Base-by-base conservation (phyloP, 805 yeast species). In the Cyberlindnera samutprakarnensis region DNA sequence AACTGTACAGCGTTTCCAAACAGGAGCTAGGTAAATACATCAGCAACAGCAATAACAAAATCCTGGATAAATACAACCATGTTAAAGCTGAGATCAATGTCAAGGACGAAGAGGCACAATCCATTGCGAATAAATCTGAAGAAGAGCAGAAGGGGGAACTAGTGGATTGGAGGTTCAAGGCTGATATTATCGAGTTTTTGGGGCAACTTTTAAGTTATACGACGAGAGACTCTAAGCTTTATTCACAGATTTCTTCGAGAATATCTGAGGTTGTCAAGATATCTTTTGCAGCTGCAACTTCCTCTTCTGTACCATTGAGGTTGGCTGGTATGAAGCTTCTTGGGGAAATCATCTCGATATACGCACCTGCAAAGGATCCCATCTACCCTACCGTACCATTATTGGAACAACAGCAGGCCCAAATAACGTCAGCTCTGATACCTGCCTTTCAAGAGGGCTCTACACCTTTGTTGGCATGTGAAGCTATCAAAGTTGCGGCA, bases 371-470 rank as follows among this genome's bases (percentile, higher is more conserved):
- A 30, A 69, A 63, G 9, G 95, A 83, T 50, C 86, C 90, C 0
- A 68, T 82, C 18, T 79, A 77, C 44, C 79, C 84, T 0, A 75
- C 77, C 4, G 70, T 71, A 12, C 71, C 90, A 0, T 65, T 87
- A 8, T 59, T 90, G 26, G 95, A 84, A 43, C 96, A 88, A 56
- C 95, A 83, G 48, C 96, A 92, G 47, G 97, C 97, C 0, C 96
- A 86, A 46, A 84, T 92, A 8, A 78, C 84, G 8, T 79, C 95
- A 36, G 94, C 97, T 0, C 64, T 90, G 35, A 71, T 86, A 30
- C 95, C 96, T 0, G 85, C 94, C 9, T 90, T 92, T 57, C 70
- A 69, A 21, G 62, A 69, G 4, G 88, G 78, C 14, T 78, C 87
- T 35, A 77, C 80, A 10, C 74, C 94, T 2, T 70, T 70, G 23